Base-by-base conservation (phyloP, 2,329 filamentous ascomycete species). In the Penicillium sp. region DNA sequence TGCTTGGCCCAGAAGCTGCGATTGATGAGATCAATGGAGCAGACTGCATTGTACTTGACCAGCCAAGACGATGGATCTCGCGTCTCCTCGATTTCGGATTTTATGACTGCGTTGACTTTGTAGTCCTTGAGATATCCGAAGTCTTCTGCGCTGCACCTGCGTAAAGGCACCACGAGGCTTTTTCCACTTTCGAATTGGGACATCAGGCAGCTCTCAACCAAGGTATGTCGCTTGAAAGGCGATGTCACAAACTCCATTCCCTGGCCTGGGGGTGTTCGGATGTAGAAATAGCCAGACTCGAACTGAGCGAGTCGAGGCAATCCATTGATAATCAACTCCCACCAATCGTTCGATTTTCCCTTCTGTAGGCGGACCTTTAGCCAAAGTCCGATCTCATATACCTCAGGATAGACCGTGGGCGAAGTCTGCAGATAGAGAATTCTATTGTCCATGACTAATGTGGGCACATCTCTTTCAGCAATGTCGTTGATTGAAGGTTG, bases 101-200 rank as follows among this genome's bases (percentile, higher is more conserved):
- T 54, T 6, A 49, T 53, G 14, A 36, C 49, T 9, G 54, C 44
- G 4, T 34, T 51, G 34, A 69, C 54, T 10, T 58, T 62, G 16
- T 66, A 67, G 33, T 64, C 60, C 31, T 58, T 63, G 30, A 69
- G 28, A 8, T 61, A 57, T 1, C 66, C 65, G 49, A 64, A 68
- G 49, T 55, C 64, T 9, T 49, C 50, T 27, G 45, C 49, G 18
- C 60, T 52, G 31, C 62, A 67, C 19, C 55, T 46, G 4, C 65
- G 66, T 18, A 69, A 47, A 1, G 65, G 55, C 19, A 67, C 40
- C 30, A 63, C 50, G 31, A 69, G 55, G 12, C 57, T 57, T 11
- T 55, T 50, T 1, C 50, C 39, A 10, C 57, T 46, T 1, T 41
- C 14, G 22, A 69, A 67, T 25, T 68, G 63, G 2, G 60, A 65